These are phyloP conservation scores for Chlamydomonas applanata DNA, from an alignment of 139 green algal species.

Conservation along the genomic window DNA sequence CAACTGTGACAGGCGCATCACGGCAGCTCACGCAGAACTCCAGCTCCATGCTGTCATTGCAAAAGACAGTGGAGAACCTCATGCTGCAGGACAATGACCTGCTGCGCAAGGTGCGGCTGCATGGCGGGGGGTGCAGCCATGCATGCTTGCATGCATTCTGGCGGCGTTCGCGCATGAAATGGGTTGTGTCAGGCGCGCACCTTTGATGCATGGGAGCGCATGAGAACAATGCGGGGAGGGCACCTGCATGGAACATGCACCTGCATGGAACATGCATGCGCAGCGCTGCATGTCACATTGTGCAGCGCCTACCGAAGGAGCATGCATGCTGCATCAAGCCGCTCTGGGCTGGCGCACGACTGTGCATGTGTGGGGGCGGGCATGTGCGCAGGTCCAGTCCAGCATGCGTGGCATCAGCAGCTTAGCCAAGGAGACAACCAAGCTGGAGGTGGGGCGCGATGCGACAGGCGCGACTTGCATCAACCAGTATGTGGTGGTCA, in stretches of 20 bases:
- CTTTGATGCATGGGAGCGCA: too few relatives aligned
- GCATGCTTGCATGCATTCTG: too few relatives aligned
- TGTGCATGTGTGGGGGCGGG: slow-evolving; percentile 1
- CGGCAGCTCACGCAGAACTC: too few relatives aligned
- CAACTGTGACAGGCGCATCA: too few relatives aligned
- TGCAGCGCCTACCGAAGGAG: too few relatives aligned
- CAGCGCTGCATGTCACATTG: too few relatives aligned
- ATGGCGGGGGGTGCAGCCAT: neutral
- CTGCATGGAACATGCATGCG: too few relatives aligned
- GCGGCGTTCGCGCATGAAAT: too few relatives aligned
- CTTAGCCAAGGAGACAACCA: slow-evolving; percentile 46
- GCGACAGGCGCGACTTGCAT: slow-evolving; percentile 63
- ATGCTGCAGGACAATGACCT: slow-evolving; percentile 20
- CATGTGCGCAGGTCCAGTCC: slow-evolving; percentile 27
- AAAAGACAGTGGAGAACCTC: slow-evolving; percentile 34
- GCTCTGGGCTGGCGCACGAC: neutral
- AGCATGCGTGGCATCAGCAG: slow-evolving; percentile 38
- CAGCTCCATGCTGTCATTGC: slow-evolving; percentile 9
- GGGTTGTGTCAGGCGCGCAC: too few relatives aligned
- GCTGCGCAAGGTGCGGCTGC: neutral
- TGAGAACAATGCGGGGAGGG: too few relatives aligned
- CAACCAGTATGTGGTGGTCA: slow-evolving; percentile 85
- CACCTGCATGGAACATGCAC: too few relatives aligned
- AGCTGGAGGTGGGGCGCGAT: slow-evolving; percentile 40
- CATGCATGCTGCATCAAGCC: too few relatives aligned